Evolutionary conservation across 495 filamentous ascomycete species (phyloP).

Genomic region (Cryomyces minteri): DNA sequence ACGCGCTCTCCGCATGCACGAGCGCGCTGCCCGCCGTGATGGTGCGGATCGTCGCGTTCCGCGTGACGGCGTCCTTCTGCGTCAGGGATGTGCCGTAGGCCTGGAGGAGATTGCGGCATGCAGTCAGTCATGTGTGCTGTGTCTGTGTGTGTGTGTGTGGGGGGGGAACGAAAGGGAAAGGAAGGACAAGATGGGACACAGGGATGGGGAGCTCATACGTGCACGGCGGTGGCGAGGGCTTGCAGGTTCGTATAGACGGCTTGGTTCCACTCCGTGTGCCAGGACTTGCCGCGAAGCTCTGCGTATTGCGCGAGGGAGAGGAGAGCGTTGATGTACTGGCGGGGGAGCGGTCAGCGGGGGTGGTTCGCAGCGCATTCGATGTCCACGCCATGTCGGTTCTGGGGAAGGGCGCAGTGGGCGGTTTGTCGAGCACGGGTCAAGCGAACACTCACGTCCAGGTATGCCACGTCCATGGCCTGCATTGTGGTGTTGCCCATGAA

Average conservation of each 20-base stretch:
- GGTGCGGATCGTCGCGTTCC: constrained; percentile 7
- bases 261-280: constrained; percentile 1
- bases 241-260: constrained; percentile 3
- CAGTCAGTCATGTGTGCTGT: not conserved
- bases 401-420: not conserved
- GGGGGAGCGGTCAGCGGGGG: not conserved
- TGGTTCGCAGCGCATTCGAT: too few relatives aligned
- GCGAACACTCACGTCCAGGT: not conserved
- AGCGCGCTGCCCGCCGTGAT: constrained; percentile 11
- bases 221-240: not conserved
- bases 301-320: not conserved
- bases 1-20: constrained; percentile 11
- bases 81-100: constrained; percentile 1
- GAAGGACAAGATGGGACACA: too few relatives aligned
- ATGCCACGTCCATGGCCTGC: not conserved
- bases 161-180: not conserved
- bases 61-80: constrained; percentile 1
- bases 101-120: not conserved
- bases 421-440: not conserved
- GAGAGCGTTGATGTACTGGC: constrained; percentile 2
- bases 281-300: constrained; percentile 1
- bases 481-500: not conserved
- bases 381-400: not conserved
- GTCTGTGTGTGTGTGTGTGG: too few relatives aligned
- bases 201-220: not conserved